These are phyloP conservation scores for Sclerotinia borealis DNA, from an alignment of 2,329 filamentous ascomycete genomes.

Conservation along the genomic window DNA sequence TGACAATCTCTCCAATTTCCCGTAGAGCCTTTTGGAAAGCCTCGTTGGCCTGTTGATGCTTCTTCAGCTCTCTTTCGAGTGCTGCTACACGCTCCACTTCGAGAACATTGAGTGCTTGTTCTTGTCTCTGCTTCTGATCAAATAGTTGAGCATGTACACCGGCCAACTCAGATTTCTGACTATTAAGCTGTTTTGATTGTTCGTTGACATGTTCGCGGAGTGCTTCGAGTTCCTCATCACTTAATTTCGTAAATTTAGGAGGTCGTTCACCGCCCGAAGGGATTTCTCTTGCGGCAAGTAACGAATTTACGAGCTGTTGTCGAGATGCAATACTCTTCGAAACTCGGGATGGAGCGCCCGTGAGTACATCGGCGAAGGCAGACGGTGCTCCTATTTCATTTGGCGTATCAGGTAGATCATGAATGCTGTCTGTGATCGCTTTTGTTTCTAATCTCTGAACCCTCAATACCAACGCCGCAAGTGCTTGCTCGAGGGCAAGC, in stretches of 20 bases:
- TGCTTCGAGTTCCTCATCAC: conserved; percentile 77
- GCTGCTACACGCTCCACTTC: conserved; percentile 84
- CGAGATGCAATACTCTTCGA: conserved; percentile 27
- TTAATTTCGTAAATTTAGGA: conserved; percentile 42
- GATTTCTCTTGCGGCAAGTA: conserved; percentile 29
- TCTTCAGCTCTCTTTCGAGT: conserved; percentile 87
- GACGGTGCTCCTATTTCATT: conserved; percentile 67
- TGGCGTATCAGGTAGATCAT: conserved; percentile 70
- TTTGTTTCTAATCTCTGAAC: conserved; percentile 79
- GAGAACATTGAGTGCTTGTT: conserved; percentile 73
- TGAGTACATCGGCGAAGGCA: conserved; percentile 50
- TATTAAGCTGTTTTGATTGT: conserved; percentile 89
- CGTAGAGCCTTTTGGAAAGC: conserved; percentile 96
- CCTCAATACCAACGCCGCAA: conserved; percentile 69
- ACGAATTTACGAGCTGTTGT: conserved; percentile 38
- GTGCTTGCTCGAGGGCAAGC: conserved; percentile 71
- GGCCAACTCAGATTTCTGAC: conserved; percentile 77
- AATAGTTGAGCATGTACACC: conserved; percentile 80
- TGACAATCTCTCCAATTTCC: conserved; percentile 96
- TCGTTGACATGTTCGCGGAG: conserved; percentile 87
- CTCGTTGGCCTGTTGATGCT: conserved; percentile 96
- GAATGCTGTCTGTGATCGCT: conserved; percentile 54
- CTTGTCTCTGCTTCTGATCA: conserved; percentile 79
- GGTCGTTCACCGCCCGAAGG: conserved; percentile 26
- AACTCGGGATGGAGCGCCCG: conserved; percentile 32